Conservation (phyloP, 257 asterid genomes). For the Coffea canephora region DNA sequence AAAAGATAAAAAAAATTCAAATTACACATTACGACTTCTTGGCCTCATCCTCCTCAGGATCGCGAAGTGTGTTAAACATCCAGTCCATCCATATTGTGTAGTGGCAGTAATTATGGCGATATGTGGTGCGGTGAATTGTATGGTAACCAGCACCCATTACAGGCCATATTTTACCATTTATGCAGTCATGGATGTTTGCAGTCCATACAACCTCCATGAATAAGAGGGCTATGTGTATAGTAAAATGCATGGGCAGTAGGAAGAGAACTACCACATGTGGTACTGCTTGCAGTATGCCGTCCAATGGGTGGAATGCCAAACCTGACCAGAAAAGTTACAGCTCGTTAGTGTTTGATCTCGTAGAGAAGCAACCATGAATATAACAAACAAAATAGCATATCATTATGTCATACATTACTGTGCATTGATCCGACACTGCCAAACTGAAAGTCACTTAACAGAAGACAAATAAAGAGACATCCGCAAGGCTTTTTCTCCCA, state of each 20-base stretch:
- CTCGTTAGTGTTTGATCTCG: neutral
- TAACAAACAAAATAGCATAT: neutral
- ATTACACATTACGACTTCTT: constrained; percentile 42
- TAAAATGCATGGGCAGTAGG: constrained; percentile 70
- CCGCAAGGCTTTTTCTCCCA: neutral
- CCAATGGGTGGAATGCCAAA: constrained; percentile 91
- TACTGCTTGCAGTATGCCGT: constrained; percentile 86
- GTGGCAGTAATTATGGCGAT: constrained; percentile 92
- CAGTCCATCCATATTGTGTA: constrained; percentile 98
- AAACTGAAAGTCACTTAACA: neutral
- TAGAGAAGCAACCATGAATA: neutral
- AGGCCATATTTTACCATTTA: constrained; percentile 85
- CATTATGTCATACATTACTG: neutral
- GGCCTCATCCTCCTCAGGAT: constrained; percentile 65
- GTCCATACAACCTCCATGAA: constrained; percentile 89
- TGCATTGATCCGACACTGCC: neutral
- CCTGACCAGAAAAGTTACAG: constrained; percentile 41
- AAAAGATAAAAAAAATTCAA: too few relatives aligned
- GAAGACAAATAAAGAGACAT: neutral
- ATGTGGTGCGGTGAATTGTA: constrained; percentile 96
- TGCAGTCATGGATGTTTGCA: constrained; percentile 92
- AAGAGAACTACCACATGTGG: constrained; percentile 85
- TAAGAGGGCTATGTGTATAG: constrained; percentile 66
- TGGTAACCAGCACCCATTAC: constrained; percentile 99
- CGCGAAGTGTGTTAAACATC: constrained; percentile 97